Base-by-base conservation (phyloP, 2,329 filamentous ascomycete species). In the Ophiostoma fasciatum region DNA sequence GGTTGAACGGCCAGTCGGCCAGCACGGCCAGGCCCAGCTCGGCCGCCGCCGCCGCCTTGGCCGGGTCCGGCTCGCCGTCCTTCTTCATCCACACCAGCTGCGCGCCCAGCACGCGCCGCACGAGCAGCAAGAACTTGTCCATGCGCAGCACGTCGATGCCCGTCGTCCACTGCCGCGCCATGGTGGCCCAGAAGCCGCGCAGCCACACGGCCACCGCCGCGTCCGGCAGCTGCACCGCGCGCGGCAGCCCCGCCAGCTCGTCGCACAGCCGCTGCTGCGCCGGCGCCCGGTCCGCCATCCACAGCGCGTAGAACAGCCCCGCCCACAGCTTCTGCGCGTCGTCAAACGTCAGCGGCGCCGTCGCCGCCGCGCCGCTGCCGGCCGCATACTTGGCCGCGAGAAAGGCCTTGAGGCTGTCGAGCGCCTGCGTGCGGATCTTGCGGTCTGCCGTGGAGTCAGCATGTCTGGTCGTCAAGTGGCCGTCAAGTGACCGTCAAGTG, bases 311-410 rank as follows among this genome's bases (percentile, higher is more conserved):
- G 64, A 90, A 94, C 15, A 96, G 71, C 5, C 85, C 88, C 54
- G 92, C 93, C 84, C 85, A 94, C 45, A 96, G 71, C 62, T 94
- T 94, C 42, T 88, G 65, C 33, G 83, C 64, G 45, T 94, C 85
- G 46, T 80, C 56, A 28, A 71, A 62, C 14, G 71, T 61, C 42
- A 94, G 73, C 18, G 39, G 71, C 18, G 37, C 8, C 9, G 19
- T 15, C 36, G 67, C 55, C 37, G 56, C 63, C 48, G 57, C 42
- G 27, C 57, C 49, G n/a, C n/a, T n/a, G 26, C 62, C 55, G 5
- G 23, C 32, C 25, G 30, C 37, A 32, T 46, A 46, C 28, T 71
- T 68, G 42, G 71, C 66, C 42, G 72, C 68, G 53, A 96, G 78
- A 64, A 82, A 94, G 33, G 74, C 69, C 46, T 76, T 74, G 20